Evolutionary conservation across 805 yeast genomes (phyloP), one percentile per base, ranked within the genome.

Genomic region (Nakazawaea molendinolei): DNA sequence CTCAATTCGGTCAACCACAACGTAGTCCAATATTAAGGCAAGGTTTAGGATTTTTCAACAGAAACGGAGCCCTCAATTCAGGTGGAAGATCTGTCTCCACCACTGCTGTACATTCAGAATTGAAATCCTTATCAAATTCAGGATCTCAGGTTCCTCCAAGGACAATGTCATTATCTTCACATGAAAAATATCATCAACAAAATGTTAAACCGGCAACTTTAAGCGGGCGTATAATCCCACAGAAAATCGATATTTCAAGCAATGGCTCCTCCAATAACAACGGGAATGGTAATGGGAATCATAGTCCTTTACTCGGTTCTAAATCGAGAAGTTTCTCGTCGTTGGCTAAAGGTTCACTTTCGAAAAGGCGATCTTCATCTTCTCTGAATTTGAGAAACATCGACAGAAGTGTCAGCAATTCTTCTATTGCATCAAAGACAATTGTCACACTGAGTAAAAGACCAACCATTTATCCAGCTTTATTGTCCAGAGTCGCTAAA

Each of bases 381-480:
- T 41, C 53, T 15, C 41, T 55, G 6, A 55, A 61, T 1, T 32
- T 59, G 28, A 48, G 55, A 42, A 48, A 49, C 22, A 46, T 57
- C 8, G 55, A 52, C 14, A 55, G 58, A 24, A 53, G 50, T 28
- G 46, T 36, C 29, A 46, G 56, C 5, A 50, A 48, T 22, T 45
- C 59, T 2, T 49, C 60, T 0, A 38, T 55, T 4, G 55, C 68
- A 3, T 60, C 65, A 18, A 65, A 67, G 42, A 67, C 83, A 0
- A 56, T 73, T 25, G 63, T 71, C 10, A 60, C 76, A 1, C 60
- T 78, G 2, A 49, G 69, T 12, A 55, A 69, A 9, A 68, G 72
- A 39, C 94, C 95, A 5, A 63, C 71, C 14, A 89, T 87, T 2
- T 87, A 92, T 55, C 96, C 97, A 2, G 97, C 98, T 1, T 49